Conservation (phyloP, 495 filamentous ascomycete genomes). For the Chaetomium tenue region DNA sequence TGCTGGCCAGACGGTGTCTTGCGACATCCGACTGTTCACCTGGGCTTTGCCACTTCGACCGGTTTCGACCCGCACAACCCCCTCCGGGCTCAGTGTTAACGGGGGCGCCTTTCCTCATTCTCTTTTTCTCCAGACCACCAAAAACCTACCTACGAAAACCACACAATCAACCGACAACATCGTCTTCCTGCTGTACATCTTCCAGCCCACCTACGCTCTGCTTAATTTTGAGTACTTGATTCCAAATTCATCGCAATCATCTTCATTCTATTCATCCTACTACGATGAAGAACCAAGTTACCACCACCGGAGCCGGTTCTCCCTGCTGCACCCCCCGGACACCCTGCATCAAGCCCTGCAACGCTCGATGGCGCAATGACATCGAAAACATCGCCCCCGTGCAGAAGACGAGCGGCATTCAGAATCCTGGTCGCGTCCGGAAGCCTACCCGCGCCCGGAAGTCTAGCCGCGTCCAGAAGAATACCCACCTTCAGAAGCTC, state of each 20-base stretch:
- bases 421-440: too few relatives aligned
- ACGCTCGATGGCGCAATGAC: too few relatives aligned
- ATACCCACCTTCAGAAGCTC: too few relatives aligned
- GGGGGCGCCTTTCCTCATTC: neutral
- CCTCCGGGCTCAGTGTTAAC: neutral
- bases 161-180: neutral
- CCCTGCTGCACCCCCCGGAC: neutral
- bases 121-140: neutral
- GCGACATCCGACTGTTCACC: neutral
- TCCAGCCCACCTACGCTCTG: neutral
- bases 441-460: too few relatives aligned
- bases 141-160: neutral
- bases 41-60: neutral
- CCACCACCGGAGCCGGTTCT: neutral
- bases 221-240: neutral
- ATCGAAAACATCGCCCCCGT: too few relatives aligned
- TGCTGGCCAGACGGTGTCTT: neutral
- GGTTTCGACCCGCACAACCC: neutral
- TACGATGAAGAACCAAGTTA: neutral
- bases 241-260: neutral
- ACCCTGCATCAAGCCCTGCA: too few relatives aligned
- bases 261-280: neutral
- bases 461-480: too few relatives aligned
- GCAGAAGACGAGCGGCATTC: too few relatives aligned
- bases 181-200: neutral